Conservation (phyloP, 2,329 filamentous ascomycete genomes). For the Microdochium paspali region DNA sequence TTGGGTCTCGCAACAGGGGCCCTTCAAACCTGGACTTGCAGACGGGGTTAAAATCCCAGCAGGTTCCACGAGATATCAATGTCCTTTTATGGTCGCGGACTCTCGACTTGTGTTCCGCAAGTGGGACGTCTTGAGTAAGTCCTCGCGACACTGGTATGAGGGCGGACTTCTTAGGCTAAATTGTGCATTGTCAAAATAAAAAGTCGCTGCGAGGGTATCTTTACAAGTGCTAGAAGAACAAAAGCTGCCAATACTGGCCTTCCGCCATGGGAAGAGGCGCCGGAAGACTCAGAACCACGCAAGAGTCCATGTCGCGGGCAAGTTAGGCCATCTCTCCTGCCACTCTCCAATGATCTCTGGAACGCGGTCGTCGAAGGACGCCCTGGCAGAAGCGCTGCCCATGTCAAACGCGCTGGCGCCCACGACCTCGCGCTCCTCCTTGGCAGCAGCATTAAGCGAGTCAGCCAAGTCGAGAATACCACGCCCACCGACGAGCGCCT, state of each 20-base stretch:
- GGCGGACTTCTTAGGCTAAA: no score
- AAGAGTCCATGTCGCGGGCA: constrained; percentile 88
- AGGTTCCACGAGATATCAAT: no score
- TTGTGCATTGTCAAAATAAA: no score
- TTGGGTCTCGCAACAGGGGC: no score
- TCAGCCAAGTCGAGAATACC: constrained; percentile 89
- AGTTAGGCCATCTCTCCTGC: constrained; percentile 89
- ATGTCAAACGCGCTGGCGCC: constrained; percentile 60
- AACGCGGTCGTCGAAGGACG: constrained; percentile 83
- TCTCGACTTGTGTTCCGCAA: no score
- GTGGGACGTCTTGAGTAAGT: no score
- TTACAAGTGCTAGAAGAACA: constrained; percentile 4
- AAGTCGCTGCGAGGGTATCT: constrained; percentile 15
- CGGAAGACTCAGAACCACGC: constrained; percentile 86
- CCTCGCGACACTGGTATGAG: no score
- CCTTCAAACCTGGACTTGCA: no score
- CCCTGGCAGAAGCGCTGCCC: constrained; percentile 55
- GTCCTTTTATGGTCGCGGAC: no score
- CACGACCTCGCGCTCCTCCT: constrained; percentile 61
- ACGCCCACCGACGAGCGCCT: constrained; percentile 80
- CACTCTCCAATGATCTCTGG: constrained; percentile 85
- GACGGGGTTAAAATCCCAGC: no score
- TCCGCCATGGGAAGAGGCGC: no score
- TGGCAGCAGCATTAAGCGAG: constrained; percentile 70
- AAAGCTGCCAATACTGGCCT: no score